Conservation (phyloP, 345 rosid genomes). For the Microcos paniculata region DNA sequence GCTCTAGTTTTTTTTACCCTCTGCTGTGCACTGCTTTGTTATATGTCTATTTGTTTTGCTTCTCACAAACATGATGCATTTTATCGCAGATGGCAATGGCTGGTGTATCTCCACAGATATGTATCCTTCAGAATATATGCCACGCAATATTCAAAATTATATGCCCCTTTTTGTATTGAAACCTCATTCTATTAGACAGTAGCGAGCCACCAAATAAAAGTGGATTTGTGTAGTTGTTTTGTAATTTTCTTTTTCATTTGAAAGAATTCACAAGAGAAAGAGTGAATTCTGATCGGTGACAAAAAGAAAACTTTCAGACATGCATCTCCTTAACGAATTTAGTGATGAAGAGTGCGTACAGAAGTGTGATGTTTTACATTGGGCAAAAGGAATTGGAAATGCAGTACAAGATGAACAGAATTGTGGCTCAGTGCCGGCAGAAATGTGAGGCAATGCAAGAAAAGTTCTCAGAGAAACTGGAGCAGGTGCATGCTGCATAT, state of each 20-base stretch:
- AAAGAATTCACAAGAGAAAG: not conserved
- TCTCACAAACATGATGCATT: constrained; percentile 5
- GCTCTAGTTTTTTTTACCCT: constrained; percentile 11
- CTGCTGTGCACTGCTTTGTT: constrained; percentile 4
- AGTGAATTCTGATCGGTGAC: not conserved
- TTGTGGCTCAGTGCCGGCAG: constrained; percentile 80
- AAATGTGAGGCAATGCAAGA: constrained; percentile 91
- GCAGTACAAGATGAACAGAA: constrained; percentile 87
- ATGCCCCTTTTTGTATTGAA: not conserved
- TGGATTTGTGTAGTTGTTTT: not conserved
- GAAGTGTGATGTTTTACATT: constrained; percentile 82
- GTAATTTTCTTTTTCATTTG: not conserved
- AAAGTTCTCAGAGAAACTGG: constrained; percentile 85
- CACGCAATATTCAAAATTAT: not conserved
- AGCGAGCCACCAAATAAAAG: not conserved
- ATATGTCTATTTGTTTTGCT: constrained; percentile 8
- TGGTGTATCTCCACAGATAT: constrained; percentile 87
- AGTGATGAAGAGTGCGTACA: constrained; percentile 96
- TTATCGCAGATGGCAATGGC: constrained; percentile 85
- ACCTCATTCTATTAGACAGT: not conserved
- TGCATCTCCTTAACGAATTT: constrained; percentile 40
- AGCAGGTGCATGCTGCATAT: constrained; percentile 86
- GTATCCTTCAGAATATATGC: constrained; percentile 54
- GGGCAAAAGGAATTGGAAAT: constrained; percentile 92
- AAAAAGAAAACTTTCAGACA: constrained; percentile 8